Conservation (phyloP, 179 eudicot genomes). For the Silene noctiflora region DNA sequence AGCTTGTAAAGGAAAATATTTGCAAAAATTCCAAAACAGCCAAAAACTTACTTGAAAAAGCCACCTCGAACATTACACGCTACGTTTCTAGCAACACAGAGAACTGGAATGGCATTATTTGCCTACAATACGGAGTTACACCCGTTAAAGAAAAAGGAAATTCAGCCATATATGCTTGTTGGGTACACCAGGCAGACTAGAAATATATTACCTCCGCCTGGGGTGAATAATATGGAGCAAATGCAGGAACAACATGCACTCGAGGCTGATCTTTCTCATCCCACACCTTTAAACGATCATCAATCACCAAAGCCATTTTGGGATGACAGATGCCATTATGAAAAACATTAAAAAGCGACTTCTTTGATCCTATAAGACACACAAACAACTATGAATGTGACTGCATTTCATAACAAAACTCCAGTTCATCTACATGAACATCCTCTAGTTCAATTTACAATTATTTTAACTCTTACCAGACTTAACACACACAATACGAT, state of each 20-base stretch:
- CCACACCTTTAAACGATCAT: slow-evolving; percentile 97
- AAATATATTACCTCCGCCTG: slow-evolving; percentile 78
- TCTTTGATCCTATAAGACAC: slow-evolving; percentile 54
- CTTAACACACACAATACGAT: slow-evolving; percentile 93
- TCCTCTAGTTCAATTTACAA: no score
- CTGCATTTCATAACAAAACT: not conserved
- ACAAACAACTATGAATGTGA: slow-evolving; percentile 16
- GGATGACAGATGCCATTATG: slow-evolving; percentile 90
- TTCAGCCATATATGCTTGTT: not conserved
- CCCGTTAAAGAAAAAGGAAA: not conserved
- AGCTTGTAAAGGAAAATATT: not conserved
- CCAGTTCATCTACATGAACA: not conserved
- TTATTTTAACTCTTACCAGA: slow-evolving; percentile 59
- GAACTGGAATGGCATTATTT: slow-evolving; percentile 77
- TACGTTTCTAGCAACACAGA: slow-evolving; percentile 94
- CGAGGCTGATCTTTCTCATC: slow-evolving; percentile 97
- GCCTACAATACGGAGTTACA: slow-evolving; percentile 46
- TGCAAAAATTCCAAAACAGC: no score
- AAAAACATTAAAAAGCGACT: slow-evolving; percentile 89
- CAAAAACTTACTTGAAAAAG: slow-evolving; percentile 80
- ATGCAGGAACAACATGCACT: slow-evolving; percentile 98
- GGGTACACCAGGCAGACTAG: not conserved
- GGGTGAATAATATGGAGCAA: slow-evolving; percentile 99
- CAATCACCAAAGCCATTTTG: slow-evolving; percentile 94
- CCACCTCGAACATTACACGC: slow-evolving; percentile 99